Percentiles rank a stretch among this genome's conserved stretches.
phyloP scores from a whole-genome alignment of 75 land plant species.

The Pinus albicaulis region DNA sequence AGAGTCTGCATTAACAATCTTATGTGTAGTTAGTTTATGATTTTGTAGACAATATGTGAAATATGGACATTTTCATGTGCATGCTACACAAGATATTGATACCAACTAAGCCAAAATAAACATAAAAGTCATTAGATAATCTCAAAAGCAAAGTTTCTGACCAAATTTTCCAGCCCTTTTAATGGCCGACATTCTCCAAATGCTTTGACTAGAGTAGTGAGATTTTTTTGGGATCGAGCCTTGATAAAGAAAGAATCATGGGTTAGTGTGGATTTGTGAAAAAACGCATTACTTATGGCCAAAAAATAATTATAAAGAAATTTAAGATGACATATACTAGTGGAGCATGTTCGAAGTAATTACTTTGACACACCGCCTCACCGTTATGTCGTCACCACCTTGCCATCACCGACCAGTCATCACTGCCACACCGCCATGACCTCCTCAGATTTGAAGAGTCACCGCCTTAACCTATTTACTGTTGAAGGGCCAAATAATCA shows the following conservation, averaged over 20 bases:
- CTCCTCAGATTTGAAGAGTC: too few relatives aligned
- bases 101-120: not conserved
- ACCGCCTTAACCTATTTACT: too few relatives aligned
- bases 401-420: too few relatives aligned
- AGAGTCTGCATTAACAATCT: conserved; percentile 43
- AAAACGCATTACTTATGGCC: conserved; percentile 71
- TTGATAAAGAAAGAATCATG: conserved; percentile 81
- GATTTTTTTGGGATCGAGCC: conserved; percentile 90
- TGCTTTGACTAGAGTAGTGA: conserved; percentile 81
- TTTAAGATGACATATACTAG: not conserved
- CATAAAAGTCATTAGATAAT: not conserved
- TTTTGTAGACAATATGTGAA: not conserved
- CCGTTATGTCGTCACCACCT: too few relatives aligned
- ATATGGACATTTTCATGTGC: not conserved
- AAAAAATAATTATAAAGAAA: not conserved
- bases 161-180: conserved; percentile 79
- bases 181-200: conserved; percentile 83
- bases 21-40: not conserved
- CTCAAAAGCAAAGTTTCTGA: conserved; percentile 18
- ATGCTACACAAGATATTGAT: not conserved
- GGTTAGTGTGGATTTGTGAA: conserved; percentile 90
- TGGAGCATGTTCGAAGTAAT: too few relatives aligned
- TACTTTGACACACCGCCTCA: too few relatives aligned
- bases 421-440: too few relatives aligned
- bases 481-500: too few relatives aligned